Evolutionary conservation across 2,329 filamentous ascomycete genomes (phyloP).

Genomic region (Epichloe coenophiala): DNA sequence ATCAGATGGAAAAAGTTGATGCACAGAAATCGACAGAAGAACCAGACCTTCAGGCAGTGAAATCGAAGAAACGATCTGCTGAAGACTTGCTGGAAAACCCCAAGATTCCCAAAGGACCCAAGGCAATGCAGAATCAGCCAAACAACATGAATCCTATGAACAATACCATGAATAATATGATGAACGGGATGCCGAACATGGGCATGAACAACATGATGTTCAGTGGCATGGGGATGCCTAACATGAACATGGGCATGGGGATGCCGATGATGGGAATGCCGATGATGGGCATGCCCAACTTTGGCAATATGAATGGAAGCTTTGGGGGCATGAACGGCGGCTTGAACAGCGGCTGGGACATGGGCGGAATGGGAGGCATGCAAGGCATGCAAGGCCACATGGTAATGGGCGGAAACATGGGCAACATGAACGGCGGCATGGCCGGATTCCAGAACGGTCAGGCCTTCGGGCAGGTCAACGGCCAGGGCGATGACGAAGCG

Average conservation of each 20-base stretch:
- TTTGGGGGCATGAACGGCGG: constrained; percentile 4
- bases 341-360: constrained; percentile 9
- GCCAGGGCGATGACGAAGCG: constrained; percentile 65
- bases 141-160: constrained; percentile 26
- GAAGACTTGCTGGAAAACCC: constrained; percentile 56
- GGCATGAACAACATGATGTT: constrained; percentile 18
- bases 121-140: constrained; percentile 48
- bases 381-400: constrained; percentile 9
- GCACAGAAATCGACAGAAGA: constrained; percentile 20
- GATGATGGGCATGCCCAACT: constrained; percentile 14
- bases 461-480: constrained; percentile 31
- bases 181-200: constrained; percentile 26
- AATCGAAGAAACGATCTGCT: constrained; percentile 68
- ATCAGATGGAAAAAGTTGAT: constrained; percentile 20
- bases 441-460: constrained; percentile 20
- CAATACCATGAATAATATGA: constrained; percentile 26
- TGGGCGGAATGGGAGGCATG: constrained; percentile 2
- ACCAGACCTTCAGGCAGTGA: constrained; percentile 18
- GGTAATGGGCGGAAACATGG: constrained; percentile 9
- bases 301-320: constrained; percentile 6
- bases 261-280: constrained; percentile 18
- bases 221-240: constrained; percentile 13
- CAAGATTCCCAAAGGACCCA: constrained; percentile 50
- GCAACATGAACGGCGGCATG: constrained; percentile 17
- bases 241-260: constrained; percentile 10